Evolutionary conservation across 73 alveolate species (phyloP).

Genomic region (Paraurostyla sp.): DNA sequence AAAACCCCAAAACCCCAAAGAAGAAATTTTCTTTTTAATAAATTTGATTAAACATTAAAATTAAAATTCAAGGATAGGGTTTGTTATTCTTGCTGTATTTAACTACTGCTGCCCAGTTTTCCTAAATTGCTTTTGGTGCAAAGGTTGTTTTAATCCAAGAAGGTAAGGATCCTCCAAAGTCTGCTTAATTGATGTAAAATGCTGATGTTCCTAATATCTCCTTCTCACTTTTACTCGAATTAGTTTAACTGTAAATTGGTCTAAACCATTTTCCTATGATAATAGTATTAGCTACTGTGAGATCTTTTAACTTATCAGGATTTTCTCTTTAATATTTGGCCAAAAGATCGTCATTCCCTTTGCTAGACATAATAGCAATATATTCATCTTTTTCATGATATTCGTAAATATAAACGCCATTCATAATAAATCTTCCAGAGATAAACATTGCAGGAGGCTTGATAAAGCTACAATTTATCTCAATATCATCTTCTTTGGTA

Average conservation of each 20-base stretch:
- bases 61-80: too few species aligned
- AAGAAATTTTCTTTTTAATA: too few species aligned
- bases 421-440: not conserved
- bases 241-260: not conserved
- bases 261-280: not conserved
- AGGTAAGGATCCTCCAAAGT: not conserved
- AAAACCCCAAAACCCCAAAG: too few species aligned
- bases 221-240: not conserved
- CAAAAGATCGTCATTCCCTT: not conserved
- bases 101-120: not conserved
- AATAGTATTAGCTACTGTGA: not conserved
- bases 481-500: not conserved
- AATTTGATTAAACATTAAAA: too few species aligned
- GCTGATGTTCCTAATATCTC: not conserved
- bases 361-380: not conserved
- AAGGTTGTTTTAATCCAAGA: not conserved
- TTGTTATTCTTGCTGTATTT: not conserved
- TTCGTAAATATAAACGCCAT: not conserved
- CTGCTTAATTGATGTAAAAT: not conserved
- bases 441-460: not conserved
- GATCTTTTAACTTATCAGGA: not conserved
- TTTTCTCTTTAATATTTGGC: not conserved
- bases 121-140: not conserved
- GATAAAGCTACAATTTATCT: not conserved
- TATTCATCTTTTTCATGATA: not conserved